Evolutionary conservation across 2,329 filamentous ascomycete genomes (phyloP).

Genomic region (Phaeomoniella chlamydospora): DNA sequence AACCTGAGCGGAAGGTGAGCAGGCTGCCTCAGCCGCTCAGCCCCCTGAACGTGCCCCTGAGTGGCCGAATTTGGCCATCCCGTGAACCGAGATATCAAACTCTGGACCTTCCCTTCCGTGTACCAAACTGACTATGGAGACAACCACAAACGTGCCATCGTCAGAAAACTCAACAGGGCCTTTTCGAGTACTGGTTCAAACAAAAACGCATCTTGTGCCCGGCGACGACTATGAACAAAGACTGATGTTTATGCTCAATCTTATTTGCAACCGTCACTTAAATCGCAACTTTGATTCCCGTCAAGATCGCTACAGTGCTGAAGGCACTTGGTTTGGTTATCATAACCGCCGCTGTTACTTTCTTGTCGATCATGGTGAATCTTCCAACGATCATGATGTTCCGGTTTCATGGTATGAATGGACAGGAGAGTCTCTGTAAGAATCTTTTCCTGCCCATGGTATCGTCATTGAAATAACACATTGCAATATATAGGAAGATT

Average conservation of each 20-base stretch:
- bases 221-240: not conserved
- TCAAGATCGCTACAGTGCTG: not conserved
- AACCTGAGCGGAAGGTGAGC: no score
- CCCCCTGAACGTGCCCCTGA: no score
- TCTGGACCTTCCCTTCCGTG: no score
- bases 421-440: conserved; percentile 3
- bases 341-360: conserved; percentile 1
- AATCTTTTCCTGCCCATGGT: not conserved
- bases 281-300: not conserved
- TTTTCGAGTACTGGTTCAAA: conserved; percentile 1
- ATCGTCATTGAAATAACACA: not conserved
- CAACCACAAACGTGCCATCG: conserved; percentile 1
- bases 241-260: not conserved
- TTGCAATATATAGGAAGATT: not conserved
- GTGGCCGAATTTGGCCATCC: no score
- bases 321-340: not conserved
- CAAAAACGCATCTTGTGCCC: conserved; percentile 2
- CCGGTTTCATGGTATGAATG: conserved; percentile 2
- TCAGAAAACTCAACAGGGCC: not conserved
- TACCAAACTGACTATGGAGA: no score
- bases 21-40: no score
- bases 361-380: conserved; percentile 2
- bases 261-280: conserved; percentile 1
- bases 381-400: conserved; percentile 2
- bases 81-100: no score